A percentile compares a stretch with the other conserved stretches of the same genome.
phyloP scores from a whole-genome alignment of 331 rosid species.

The Rosa hybrid region DNA sequence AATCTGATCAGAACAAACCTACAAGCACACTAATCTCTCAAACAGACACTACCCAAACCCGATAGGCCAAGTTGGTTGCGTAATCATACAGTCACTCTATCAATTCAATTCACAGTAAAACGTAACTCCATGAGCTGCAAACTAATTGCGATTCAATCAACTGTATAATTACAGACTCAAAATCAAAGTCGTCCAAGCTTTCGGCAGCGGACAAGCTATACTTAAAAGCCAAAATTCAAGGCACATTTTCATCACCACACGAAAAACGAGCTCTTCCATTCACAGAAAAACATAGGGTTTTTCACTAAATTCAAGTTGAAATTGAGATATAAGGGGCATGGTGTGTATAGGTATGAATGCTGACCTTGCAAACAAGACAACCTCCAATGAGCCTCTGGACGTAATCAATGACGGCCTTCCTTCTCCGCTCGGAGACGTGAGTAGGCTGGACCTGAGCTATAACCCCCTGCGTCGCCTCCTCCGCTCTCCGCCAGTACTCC shows the following conservation, averaged over 20 bases:
- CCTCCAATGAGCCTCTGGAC: constrained; percentile 44
- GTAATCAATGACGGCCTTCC: constrained; percentile 48
- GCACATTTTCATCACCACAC: not conserved
- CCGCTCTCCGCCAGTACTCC: constrained; percentile 42
- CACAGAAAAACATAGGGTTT: too few relatives aligned
- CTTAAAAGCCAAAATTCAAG: not conserved
- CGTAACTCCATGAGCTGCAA: not conserved
- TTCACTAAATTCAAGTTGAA: too few relatives aligned
- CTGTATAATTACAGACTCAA: not conserved
- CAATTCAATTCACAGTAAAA: not conserved
- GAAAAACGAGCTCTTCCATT: not conserved
- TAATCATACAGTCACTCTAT: not conserved
- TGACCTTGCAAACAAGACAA: constrained; percentile 43
- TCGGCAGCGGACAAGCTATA: not conserved
- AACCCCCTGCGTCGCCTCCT: constrained; percentile 53
- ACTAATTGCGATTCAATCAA: not conserved
- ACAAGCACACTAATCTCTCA: too few relatives aligned
- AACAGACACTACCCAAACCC: too few relatives aligned
- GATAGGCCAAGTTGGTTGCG: not conserved
- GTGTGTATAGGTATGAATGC: not conserved
- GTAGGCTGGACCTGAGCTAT: constrained; percentile 55
- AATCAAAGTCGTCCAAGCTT: constrained; percentile 3
- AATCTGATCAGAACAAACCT: not conserved
- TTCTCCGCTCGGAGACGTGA: constrained; percentile 47
- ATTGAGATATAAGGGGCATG: too few relatives aligned